phyloP scores from a whole-genome alignment of 208 protist genomes.

The Leishmania amazonensis region DNA sequence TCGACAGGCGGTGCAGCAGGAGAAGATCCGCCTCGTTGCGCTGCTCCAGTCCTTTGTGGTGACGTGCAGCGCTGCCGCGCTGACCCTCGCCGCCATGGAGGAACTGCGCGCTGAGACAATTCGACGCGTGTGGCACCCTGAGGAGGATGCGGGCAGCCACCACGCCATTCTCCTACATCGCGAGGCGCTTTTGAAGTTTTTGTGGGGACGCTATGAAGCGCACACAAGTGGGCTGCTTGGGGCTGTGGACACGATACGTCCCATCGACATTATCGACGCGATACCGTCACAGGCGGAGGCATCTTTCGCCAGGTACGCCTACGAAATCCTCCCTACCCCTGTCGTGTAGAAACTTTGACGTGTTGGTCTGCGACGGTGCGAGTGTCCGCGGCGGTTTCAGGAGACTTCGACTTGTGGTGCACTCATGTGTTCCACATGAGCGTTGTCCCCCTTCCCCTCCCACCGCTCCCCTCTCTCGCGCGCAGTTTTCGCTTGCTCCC shows the following conservation, averaged over 20 bases:
- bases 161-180: constrained; percentile 2
- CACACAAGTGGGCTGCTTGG: background rate
- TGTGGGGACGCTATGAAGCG: constrained; percentile 18
- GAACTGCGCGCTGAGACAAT: constrained; percentile 50
- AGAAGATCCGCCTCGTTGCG: constrained; percentile 32
- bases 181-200: constrained; percentile 23
- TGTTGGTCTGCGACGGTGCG: background rate
- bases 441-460: background rate
- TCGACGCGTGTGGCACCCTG: constrained; percentile 18
- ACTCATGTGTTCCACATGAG: background rate
- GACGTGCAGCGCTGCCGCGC: constrained; percentile 43
- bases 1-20: constrained; percentile 49
- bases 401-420: background rate
- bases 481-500: background rate
- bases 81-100: constrained; percentile 56
- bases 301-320: constrained; percentile 57
- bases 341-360: background rate
- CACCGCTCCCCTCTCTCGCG: background rate
- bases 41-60: constrained; percentile 46
- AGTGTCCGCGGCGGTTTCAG: background rate
- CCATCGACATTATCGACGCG: constrained; percentile 48
- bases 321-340: constrained; percentile 32
- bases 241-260: background rate
- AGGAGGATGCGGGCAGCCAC: background rate
- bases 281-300: constrained; percentile 75